A percentile compares a stretch with the other conserved stretches of the same genome.
phyloP scores from a whole-genome alignment of 2,329 filamentous ascomycete species.

The Blastomyces parvus region DNA sequence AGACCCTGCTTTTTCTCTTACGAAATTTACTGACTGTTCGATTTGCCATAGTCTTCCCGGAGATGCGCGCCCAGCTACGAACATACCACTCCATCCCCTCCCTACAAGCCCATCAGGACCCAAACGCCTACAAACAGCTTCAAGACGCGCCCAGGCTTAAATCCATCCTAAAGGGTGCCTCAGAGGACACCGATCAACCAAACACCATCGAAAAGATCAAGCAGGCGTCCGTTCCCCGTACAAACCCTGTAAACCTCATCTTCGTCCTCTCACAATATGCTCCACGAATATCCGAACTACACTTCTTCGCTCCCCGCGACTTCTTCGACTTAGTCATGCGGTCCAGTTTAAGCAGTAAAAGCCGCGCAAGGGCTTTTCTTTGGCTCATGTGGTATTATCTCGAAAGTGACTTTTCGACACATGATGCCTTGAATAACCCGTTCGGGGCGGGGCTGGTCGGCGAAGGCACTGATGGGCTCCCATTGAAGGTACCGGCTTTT shows the following conservation, averaged over 20 bases:
- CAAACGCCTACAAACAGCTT: slow-evolving; percentile 92
- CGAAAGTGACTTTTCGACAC: slow-evolving; percentile 85
- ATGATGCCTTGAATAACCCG: slow-evolving; percentile 81
- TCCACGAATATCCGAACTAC: slow-evolving; percentile 81
- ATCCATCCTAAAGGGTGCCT: slow-evolving; percentile 92
- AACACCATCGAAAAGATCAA: slow-evolving; percentile 76
- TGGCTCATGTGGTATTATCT: slow-evolving; percentile 99
- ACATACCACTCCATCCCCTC: slow-evolving; percentile 98
- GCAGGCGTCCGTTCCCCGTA: slow-evolving; percentile 57
- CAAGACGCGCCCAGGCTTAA: slow-evolving; percentile 94
- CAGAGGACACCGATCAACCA: slow-evolving; percentile 81
- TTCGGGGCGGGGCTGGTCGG: slow-evolving; percentile 55
- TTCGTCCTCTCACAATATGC: slow-evolving; percentile 89
- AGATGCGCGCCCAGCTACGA: slow-evolving; percentile 94
- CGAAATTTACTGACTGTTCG: background rate
- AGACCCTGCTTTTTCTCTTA: background rate
- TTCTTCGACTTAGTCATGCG: slow-evolving; percentile 98
- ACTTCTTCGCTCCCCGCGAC: slow-evolving; percentile 75
- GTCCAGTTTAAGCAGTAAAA: slow-evolving; percentile 67
- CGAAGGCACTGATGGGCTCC: slow-evolving; percentile 35
- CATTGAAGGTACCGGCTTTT: slow-evolving; percentile 40
- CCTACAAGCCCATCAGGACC: slow-evolving; percentile 86
- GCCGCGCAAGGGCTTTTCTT: slow-evolving; percentile 77
- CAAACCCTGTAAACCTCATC: slow-evolving; percentile 94
- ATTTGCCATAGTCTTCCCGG: slow-evolving; percentile 69